Conservation (phyloP, 192 early-diverging fungal species). For the Coemansia sp. region DNA sequence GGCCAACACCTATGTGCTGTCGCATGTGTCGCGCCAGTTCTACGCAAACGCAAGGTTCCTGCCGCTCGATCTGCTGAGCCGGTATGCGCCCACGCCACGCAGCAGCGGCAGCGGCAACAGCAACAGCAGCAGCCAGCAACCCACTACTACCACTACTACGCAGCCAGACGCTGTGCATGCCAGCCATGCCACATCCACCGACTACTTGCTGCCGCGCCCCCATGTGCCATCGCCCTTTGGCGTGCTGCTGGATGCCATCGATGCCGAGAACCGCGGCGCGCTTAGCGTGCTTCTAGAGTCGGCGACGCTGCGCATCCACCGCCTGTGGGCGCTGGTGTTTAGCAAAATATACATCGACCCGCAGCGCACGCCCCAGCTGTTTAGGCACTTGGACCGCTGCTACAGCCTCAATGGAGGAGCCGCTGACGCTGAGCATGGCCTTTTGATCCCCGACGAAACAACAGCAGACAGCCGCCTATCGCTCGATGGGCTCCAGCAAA, state of each 20-base stretch:
- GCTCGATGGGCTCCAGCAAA: neutral
- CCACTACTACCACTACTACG: neutral
- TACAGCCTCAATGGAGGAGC: slow-evolving; percentile 33
- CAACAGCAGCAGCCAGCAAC: too few relatives aligned
- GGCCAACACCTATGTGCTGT: slow-evolving; percentile 44
- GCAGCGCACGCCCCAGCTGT: slow-evolving; percentile 25
- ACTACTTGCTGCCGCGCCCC: slow-evolving; percentile 42
- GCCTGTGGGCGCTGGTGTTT: slow-evolving; percentile 21
- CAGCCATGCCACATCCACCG: slow-evolving; percentile 48
- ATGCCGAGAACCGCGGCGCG: slow-evolving; percentile 18
- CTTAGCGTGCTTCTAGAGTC: slow-evolving; percentile 17
- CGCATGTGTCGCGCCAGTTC: slow-evolving; percentile 44
- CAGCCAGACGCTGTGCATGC: neutral
- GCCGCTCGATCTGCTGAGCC: slow-evolving; percentile 33
- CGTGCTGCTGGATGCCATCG: slow-evolving; percentile 18
- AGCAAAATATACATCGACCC: slow-evolving; percentile 54
- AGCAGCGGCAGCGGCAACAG: too few relatives aligned
- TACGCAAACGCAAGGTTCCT: slow-evolving; percentile 44
- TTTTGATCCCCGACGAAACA: neutral
- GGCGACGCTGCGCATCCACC: neutral
- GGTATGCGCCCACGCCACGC: neutral
- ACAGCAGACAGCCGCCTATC: slow-evolving; percentile 9
- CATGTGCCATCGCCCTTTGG: slow-evolving; percentile 37
- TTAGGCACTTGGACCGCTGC: slow-evolving; percentile 38
- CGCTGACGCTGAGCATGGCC: neutral